Percentiles rank a stretch among this genome's conserved stretches.
These are phyloP conservation scores for Hibiscus syriacus DNA, from an alignment of 345 rosid genomes.

Conservation along the genomic window DNA sequence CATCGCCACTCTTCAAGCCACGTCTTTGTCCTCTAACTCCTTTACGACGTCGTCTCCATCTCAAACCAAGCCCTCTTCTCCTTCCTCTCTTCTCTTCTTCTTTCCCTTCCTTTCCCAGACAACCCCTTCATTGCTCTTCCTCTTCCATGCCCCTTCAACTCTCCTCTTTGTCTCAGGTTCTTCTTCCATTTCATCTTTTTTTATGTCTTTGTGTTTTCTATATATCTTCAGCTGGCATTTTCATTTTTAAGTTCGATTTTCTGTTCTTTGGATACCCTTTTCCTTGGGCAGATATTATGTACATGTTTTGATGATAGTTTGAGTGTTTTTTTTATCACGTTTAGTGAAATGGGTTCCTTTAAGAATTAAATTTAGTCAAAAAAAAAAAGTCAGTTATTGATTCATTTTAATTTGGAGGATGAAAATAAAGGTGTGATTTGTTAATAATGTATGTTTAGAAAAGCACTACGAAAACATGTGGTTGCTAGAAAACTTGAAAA, in stretches of 20 bases:
- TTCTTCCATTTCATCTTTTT: neutral
- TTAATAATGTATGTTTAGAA: neutral
- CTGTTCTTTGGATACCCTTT: neutral
- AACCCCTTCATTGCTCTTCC: slow-evolving; percentile 25
- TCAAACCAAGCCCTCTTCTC: slow-evolving; percentile 13
- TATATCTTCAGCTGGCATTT: neutral
- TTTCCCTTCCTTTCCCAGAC: slow-evolving; percentile 4
- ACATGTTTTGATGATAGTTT: neutral
- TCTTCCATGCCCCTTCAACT: slow-evolving; percentile 43
- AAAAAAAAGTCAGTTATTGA: neutral
- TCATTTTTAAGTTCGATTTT: slow-evolving; percentile 1
- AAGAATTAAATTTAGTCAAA: neutral
- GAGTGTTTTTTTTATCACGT: neutral
- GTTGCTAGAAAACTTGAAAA: neutral
- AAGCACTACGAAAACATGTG: neutral
- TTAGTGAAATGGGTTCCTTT: neutral
- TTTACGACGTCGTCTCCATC: slow-evolving; percentile 7
- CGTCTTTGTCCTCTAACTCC: slow-evolving; percentile 6
- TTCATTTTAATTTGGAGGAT: neutral
- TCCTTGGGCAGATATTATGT: neutral
- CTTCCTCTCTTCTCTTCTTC: slow-evolving; percentile 10
- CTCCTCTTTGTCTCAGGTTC: slow-evolving; percentile 50
- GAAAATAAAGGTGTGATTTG: neutral
- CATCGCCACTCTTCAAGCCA: slow-evolving; percentile 1
- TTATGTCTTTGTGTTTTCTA: neutral